phyloP scores from a whole-genome alignment of 192 early-diverging fungal species.

The Coemansia sp. region DNA sequence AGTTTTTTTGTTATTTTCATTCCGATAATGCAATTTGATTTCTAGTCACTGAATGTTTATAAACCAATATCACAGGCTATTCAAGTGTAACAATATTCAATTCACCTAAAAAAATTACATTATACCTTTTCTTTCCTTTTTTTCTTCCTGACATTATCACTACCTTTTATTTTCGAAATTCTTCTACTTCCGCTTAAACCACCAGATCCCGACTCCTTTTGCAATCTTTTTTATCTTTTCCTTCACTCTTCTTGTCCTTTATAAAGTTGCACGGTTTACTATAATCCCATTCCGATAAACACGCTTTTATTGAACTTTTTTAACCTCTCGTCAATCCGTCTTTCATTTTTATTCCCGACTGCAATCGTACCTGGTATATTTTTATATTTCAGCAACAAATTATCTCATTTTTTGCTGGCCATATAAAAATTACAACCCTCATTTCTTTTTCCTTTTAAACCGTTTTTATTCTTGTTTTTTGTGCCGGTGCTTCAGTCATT shows the following conservation, averaged over 20 bases:
- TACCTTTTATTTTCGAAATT: not conserved
- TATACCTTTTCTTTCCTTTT: not conserved
- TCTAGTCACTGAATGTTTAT: not conserved
- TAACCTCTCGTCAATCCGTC: no score
- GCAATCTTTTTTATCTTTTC: not conserved
- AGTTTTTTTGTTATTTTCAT: not conserved
- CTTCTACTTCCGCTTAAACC: not conserved
- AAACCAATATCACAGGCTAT: not conserved
- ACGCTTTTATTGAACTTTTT: no score
- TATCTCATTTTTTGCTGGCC: no score
- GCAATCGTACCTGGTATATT: no score
- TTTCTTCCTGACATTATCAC: not conserved
- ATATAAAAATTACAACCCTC: no score
- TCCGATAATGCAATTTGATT: not conserved
- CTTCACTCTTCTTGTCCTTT: not conserved
- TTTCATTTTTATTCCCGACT: no score
- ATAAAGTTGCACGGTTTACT: not conserved
- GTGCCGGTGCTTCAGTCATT: no score
- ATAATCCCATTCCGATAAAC: not conserved
- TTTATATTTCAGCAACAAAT: no score
- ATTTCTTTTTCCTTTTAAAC: no score
- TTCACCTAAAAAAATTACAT: not conserved
- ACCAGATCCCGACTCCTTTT: no score
- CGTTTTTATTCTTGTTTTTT: no score
- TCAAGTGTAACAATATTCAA: no score